Base-by-base conservation (phyloP, 2,329 filamentous ascomycete species). In the Scytalidium lignicola region DNA sequence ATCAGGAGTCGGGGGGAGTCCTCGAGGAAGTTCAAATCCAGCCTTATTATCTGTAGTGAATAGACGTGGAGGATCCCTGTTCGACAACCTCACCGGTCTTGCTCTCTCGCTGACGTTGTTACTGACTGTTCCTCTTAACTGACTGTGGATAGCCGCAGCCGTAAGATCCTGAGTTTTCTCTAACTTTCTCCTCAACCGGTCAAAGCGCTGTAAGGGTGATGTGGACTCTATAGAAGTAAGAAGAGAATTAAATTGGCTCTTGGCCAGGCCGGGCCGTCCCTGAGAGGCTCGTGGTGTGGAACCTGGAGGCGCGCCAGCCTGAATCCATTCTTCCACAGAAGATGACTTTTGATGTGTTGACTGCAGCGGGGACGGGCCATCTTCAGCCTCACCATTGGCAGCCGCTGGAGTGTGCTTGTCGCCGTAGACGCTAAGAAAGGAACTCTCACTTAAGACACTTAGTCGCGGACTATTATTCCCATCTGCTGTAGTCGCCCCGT, bases 381-480 rank as follows among this genome's bases (percentile, higher is more conserved):
- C 49, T 20, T 56, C 44, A n/a, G 32, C 23, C 4, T 56, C 23
- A 20, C n/a, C 43, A 37, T 46, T 26, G 6, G 20, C 10, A 17
- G 18, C 46, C 10, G 54, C 55, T 7, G 55, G 41, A 19, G 45
- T 46, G 7, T 53, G 58, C 52, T 73, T 74, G 20, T 70, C 65
- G 2, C 82, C 82, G 48, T 86, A 86, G 0, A 86, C 70, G 56
- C 82, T 86, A 19, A 78, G 57, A 57, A 86, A 85, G 0, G 82
- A 86, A 61, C 82, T 85, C 62, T 86, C 82, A 55, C 82, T 86
- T 53, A 86, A 65, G 12, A 85, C 71, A 55, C 83, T 86, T 44
- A 86, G 65, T 28, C 74, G 77, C 3, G 83, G 82, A 55, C 82
- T 86, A 22, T 70, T 70, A 51, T 79, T 59, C 41, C 69, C 70